phyloP scores from a whole-genome alignment of 768 basidiomycete genomes.

The Hypsizygus marmoreus region DNA sequence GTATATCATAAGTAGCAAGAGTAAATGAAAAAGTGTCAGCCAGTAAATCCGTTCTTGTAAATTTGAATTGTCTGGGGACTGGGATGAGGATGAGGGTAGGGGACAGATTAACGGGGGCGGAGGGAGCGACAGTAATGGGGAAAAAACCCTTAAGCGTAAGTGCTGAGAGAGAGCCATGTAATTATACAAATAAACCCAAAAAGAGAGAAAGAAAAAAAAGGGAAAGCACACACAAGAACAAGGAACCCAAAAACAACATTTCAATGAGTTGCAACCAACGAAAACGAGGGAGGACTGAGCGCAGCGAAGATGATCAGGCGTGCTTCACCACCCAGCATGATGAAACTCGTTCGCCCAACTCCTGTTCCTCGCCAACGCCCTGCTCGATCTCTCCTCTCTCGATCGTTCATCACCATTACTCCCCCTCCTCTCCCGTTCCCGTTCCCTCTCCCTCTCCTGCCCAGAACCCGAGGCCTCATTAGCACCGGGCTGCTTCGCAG shows the following conservation, averaged over 20 bases:
- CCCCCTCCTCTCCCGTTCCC: conserved; percentile 16
- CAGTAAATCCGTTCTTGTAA: background rate
- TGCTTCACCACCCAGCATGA: conserved; percentile 73
- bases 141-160: conserved; percentile 4
- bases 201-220: conserved; percentile 3
- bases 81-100: background rate
- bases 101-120: conserved; percentile 19
- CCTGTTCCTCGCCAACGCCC: conserved; percentile 57
- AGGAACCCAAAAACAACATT: background rate
- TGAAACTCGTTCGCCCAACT: conserved; percentile 72
- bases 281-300: conserved; percentile 8
- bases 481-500: conserved; percentile 31
- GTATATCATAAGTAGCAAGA: background rate
- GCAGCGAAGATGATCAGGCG: conserved; percentile 21
- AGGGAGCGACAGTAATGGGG: background rate
- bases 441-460: conserved; percentile 50
- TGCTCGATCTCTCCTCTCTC: conserved; percentile 41
- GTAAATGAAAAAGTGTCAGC: background rate
- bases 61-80: background rate
- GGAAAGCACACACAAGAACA: background rate
- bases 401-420: conserved; percentile 14
- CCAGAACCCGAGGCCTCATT: conserved; percentile 49
- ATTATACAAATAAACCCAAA: conserved; percentile 17
- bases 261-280: conserved; percentile 57
- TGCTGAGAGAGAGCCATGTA: background rate